Conservation (phyloP, 306 rosid species). For the Acacia melanoxylon region DNA sequence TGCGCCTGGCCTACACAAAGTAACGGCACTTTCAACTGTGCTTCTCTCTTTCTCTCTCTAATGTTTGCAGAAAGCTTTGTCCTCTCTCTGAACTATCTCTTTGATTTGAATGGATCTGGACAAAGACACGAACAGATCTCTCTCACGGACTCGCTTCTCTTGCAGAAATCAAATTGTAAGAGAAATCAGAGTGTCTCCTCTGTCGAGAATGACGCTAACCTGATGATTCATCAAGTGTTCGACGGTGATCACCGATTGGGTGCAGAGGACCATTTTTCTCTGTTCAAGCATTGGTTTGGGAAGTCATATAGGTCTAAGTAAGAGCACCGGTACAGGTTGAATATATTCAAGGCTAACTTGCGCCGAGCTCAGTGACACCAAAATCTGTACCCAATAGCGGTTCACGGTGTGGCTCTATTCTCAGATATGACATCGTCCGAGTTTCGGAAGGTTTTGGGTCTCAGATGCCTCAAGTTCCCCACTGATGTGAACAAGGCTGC, state of each 20-base stretch:
- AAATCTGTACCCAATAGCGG: constrained; percentile 69
- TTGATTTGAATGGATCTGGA: too few relatives aligned
- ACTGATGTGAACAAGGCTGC: constrained; percentile 68
- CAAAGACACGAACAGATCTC: too few relatives aligned
- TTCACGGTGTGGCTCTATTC: constrained; percentile 82
- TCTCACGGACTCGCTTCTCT: too few relatives aligned
- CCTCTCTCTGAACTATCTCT: too few relatives aligned
- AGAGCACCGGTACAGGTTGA: constrained; percentile 72
- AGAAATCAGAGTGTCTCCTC: background rate
- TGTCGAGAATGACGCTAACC: constrained; percentile 16
- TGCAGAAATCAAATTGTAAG: too few relatives aligned
- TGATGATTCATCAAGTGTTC: constrained; percentile 73
- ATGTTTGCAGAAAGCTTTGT: too few relatives aligned
- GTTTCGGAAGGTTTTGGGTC: constrained; percentile 69
- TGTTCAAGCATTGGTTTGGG: constrained; percentile 62
- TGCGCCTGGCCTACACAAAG: too few relatives aligned
- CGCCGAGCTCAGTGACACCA: constrained; percentile 76
- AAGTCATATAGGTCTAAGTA: constrained; percentile 59
- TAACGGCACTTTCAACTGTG: too few relatives aligned
- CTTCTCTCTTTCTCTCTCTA: too few relatives aligned
- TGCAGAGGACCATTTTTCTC: constrained; percentile 73
- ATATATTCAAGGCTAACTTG: constrained; percentile 60
- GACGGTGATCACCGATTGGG: constrained; percentile 47
- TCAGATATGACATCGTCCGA: constrained; percentile 73
- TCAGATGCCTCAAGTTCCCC: constrained; percentile 63